Percentiles rank a stretch among this genome's conserved stretches.
Conservation (phyloP, 2,329 filamentous ascomycete genomes). For the Talaromyces sp. region DNA sequence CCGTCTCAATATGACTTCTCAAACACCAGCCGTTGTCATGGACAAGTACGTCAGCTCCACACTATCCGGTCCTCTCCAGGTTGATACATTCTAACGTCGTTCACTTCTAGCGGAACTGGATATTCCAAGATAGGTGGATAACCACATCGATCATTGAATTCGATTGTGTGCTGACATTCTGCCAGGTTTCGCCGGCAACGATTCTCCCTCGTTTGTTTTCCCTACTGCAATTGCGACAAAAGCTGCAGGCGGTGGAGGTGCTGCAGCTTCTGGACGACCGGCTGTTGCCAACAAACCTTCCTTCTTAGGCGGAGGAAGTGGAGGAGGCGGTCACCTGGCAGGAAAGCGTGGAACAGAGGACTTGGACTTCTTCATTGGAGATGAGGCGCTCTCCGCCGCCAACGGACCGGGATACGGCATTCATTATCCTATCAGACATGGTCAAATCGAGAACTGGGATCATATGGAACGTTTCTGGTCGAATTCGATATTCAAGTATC, state of each 20-base stretch:
- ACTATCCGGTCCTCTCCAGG: constrained; percentile 18
- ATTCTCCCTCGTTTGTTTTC: constrained; percentile 98
- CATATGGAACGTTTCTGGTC: constrained; percentile 99
- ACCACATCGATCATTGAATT: constrained; percentile 10
- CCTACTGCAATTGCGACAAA: constrained; percentile 98
- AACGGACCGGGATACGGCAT: constrained; percentile 89
- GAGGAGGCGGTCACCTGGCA: constrained; percentile 76
- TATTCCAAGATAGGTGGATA: constrained; percentile 91
- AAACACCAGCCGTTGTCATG: constrained; percentile 99
- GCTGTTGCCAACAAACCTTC: constrained; percentile 92
- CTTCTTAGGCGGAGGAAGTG: constrained; percentile 86
- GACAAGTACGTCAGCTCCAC: constrained; percentile 78
- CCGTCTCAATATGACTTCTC: constrained; percentile 71
- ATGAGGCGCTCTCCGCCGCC: constrained; percentile 83
- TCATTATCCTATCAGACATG: constrained; percentile 96
- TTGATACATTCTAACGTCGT: constrained; percentile 36
- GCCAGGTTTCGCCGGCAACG: constrained; percentile 94
- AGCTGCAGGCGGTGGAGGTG: constrained; percentile 64
- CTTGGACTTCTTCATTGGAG: constrained; percentile 97
- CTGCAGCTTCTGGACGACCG: constrained; percentile 81
- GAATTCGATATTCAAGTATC: constrained; percentile 99
- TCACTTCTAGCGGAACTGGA: constrained; percentile 77
- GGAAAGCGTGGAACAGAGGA: constrained; percentile 95
- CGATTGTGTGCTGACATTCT: constrained; percentile 35
- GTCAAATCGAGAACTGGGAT: constrained; percentile 99